These are phyloP conservation scores for Passalora sequoiae DNA, from an alignment of 2,329 filamentous ascomycete species.

Conservation along the genomic window DNA sequence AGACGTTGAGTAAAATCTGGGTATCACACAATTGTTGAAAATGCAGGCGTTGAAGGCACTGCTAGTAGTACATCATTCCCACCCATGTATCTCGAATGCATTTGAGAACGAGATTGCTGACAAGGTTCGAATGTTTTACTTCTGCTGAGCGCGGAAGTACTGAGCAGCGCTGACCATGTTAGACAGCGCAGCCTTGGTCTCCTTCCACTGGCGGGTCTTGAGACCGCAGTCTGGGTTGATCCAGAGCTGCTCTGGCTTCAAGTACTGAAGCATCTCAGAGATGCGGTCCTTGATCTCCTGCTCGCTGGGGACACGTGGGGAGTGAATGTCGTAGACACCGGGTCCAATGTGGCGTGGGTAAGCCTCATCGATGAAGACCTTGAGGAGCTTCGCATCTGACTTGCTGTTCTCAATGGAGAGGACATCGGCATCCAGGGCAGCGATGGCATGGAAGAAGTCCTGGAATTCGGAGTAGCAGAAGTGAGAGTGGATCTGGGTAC, in stretches of 20 bases:
- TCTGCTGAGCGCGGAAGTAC: conserved; percentile 71
- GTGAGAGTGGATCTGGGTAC: conserved; percentile 99
- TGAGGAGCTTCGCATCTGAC: conserved; percentile 97
- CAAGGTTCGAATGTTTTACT: conserved; percentile 16
- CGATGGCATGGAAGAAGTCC: conserved; percentile 99
- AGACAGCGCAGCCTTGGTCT: conserved; percentile 91
- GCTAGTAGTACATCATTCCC: conserved; percentile 7
- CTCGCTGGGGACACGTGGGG: conserved; percentile 91
- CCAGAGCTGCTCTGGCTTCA: conserved; percentile 98
- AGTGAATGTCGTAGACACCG: conserved; percentile 98
- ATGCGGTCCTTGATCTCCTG: conserved; percentile 98
- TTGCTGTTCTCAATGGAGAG: conserved; percentile 99
- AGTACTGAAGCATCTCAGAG: conserved; percentile 92
- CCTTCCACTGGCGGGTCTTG: conserved; percentile 97
- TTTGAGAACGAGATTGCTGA: conserved; percentile 1
- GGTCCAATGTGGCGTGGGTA: conserved; percentile 98
- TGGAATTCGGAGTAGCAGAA: conserved; percentile 99
- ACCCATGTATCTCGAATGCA: conserved; percentile 9
- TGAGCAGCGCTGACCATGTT: conserved; percentile 99
- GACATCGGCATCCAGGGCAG: conserved; percentile 94
- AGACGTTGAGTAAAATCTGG: conserved; percentile 28
- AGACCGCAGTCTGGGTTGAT: conserved; percentile 99
- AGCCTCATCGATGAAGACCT: conserved; percentile 94
- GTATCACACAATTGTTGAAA: conserved; percentile 31
- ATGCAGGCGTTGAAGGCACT: conserved; percentile 9